Conservation (phyloP, 2,329 filamentous ascomycete species). For the Zymoseptoria tritici region DNA sequence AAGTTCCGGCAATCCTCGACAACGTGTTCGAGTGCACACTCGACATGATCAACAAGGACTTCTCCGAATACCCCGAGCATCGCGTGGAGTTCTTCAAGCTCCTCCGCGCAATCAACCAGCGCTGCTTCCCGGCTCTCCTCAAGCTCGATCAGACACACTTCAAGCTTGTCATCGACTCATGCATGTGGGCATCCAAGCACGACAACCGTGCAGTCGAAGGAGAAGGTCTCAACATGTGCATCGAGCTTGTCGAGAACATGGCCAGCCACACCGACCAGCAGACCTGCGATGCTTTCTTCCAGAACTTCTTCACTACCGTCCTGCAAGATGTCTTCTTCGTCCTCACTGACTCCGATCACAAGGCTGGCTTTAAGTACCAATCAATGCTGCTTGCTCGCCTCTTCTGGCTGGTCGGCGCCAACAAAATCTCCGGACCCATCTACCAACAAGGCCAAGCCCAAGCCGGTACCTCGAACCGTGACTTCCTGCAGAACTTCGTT, state of each 20-base stretch:
- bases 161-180: constrained; percentile 98
- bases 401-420: constrained; percentile 86
- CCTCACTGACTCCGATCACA: constrained; percentile 93
- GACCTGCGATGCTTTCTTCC: constrained; percentile 93
- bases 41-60: constrained; percentile 99
- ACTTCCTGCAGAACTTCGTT: constrained; percentile 85
- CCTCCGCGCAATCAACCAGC: constrained; percentile 87
- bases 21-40: constrained; percentile 97
- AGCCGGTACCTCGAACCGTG: constrained; percentile 75
- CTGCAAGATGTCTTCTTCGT: constrained; percentile 98
- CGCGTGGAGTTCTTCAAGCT: constrained; percentile 99
- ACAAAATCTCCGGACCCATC: constrained; percentile 88
- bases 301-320: constrained; percentile 92
- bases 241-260: constrained; percentile 96
- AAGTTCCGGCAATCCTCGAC: constrained; percentile 95
- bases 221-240: constrained; percentile 94
- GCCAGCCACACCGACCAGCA: constrained; percentile 71
- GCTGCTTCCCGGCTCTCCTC: constrained; percentile 90
- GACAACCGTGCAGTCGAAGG: constrained; percentile 97
- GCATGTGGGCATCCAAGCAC: constrained; percentile 99
- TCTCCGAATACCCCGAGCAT: constrained; percentile 97
- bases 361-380: constrained; percentile 98
- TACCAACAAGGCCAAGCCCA: constrained; percentile 79
- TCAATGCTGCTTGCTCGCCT: constrained; percentile 88
- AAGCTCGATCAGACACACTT: constrained; percentile 94